Evolutionary conservation across 768 basidiomycete genomes (phyloP), one percentile per base, ranked within the genome.

Genomic region (Mycena latifolia): DNA sequence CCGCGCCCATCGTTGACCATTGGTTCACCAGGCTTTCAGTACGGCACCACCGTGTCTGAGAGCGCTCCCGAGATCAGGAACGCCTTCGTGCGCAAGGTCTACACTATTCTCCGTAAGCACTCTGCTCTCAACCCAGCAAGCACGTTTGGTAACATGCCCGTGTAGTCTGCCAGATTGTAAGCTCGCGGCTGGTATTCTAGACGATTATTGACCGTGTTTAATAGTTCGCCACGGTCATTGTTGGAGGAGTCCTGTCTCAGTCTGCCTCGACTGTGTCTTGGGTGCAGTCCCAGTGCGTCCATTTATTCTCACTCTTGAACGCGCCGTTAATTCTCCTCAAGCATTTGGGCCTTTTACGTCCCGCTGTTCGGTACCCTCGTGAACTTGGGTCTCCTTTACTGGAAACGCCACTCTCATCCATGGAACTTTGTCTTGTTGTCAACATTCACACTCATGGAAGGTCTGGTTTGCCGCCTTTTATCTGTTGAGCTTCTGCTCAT

Each of bases 341-440:
- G 93, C 73, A 72, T 82, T 37, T 97, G 96, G 95, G 74, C 91
- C 3, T 88, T 95, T 79, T 94, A 92, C 74, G 79, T 93, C 25
- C 89, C 92, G 14, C 82, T 94, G 39, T 85, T 95, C 67, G 93
- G 90, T 24, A 91, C 93, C 24, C 80, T 98, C 63, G 77, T 92
- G 72, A 92, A 92, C 66, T 88, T 98, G 29, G 89, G 90, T 1
- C 78, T 93, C 37, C 85, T 96, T 6, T 97, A 89, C 82, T 96
- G 92, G 92, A 96, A 98, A 79, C 90, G 96, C 61, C 96, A 97
- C 77, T 89, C 87, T 75, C 89, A 94, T 76, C 97, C 97, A 25
- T 81, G 88, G 76, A 99, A 99, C 78, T 83, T 97, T 64, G 83
- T 94, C 50, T 82, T 98, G 29, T 83, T 99, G 39, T 88, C 90